Evolutionary conservation across 169 alveolate species (phyloP), one percentile per base, ranked within the genome.

Genomic region (Condylostoma magnum): DNA sequence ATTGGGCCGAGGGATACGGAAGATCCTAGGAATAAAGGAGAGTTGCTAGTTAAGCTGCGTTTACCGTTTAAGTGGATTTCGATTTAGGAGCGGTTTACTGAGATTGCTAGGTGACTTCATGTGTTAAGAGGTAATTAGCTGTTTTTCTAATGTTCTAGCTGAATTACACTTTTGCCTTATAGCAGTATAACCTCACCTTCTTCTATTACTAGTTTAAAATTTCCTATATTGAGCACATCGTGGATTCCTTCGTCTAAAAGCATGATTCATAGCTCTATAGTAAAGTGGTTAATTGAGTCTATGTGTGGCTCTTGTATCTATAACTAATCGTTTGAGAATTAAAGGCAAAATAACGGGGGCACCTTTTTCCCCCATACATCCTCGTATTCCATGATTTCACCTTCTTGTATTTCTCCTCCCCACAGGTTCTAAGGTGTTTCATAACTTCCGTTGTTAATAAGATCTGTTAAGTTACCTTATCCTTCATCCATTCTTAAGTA

Each of bases 401-500:
- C 71, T 37, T 60, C 71, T 36, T 60, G 56, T n/a, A 60, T 4
- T 55, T 38, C 43, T n/a, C 56, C 71, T 18, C 31, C 71, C 71
- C 71, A 60, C 56, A 18, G n/a, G n/a, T 41, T 31, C 15, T 60
- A 52, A 38, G 36, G 22, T 22, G 43, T 41, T 22, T 12, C 12
- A 18, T 10, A 12, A 8, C 2, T 38, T 60, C 31, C 43, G 10
- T 27, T 25, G 18, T 15, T n/a, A 10, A 60, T 27, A 8, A 60
- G 34, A 27, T 60, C 58, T 10, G 15, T 27, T 15, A 60, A n/a
- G 18, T n/a, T 60, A 28, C 71, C 71, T 60, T 60, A 38, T 6
- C 71, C 71, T 60, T 60, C 71, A 34, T 60, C 71, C 22, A 52
- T 38, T 25, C 71, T 60, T 8, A 60, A 60, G 43, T 60, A 60